Conservation (phyloP, 1,284 basidiomycete genomes). For the Ganoderma sinense region DNA sequence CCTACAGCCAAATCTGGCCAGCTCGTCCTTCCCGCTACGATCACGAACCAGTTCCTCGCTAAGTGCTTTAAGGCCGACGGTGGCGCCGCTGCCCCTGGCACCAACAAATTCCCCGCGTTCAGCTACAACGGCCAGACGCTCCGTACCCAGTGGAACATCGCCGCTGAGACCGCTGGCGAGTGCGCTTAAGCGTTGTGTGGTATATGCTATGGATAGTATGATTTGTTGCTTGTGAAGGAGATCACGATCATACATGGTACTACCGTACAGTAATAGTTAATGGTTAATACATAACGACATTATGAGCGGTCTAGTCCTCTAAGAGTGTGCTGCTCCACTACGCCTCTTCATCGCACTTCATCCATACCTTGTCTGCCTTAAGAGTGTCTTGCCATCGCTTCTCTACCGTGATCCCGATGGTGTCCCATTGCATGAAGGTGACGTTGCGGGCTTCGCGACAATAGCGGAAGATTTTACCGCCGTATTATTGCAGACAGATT, state of each 20-base stretch:
- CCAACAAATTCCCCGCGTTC: constrained; percentile 2
- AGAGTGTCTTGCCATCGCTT: too few relatives aligned
- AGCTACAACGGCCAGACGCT: constrained; percentile 1
- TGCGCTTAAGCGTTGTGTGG: not conserved
- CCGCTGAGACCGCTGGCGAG: not conserved
- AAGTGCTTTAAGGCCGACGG: not conserved
- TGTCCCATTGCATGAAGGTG: too few relatives aligned
- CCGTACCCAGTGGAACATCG: constrained; percentile 3
- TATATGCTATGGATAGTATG: constrained; percentile 3
- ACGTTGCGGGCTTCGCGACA: too few relatives aligned
- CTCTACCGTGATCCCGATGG: too few relatives aligned
- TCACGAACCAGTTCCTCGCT: constrained; percentile 7
- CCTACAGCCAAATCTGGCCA: not conserved
- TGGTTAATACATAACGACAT: not conserved
- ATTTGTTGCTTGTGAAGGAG: not conserved
- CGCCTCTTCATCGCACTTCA: too few relatives aligned
- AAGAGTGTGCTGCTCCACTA: too few relatives aligned
- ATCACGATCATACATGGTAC: not conserved
- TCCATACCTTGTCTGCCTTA: too few relatives aligned
- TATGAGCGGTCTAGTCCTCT: not conserved
- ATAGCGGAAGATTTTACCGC: too few relatives aligned
- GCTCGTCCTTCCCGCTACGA: not conserved
- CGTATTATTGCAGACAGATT: too few relatives aligned
- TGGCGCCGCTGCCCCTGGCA: not conserved
- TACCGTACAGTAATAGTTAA: not conserved